Base-by-base conservation (phyloP, 2,329 filamentous ascomycete genomes). In the Nothophaeocryptopus gaeumannii region DNA sequence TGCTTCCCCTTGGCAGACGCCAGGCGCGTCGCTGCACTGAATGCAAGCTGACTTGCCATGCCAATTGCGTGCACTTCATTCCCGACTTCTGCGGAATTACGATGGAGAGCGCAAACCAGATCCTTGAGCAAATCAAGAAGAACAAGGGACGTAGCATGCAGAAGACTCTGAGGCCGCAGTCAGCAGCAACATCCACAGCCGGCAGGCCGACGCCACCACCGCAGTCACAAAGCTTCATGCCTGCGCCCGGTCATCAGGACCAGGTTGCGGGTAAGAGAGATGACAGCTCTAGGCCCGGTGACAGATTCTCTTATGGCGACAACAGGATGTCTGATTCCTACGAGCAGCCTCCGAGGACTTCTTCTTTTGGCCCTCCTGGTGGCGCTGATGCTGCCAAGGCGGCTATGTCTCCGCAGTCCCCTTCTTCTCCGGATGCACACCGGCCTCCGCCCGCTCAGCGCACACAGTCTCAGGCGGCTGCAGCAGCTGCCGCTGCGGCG, bases 11-110 rank as follows among this genome's bases (percentile, higher is more conserved):
- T 67, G 93, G 93, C 52, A 89, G 91, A 69, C 96, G 95, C 72
- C 96, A 95, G 70, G 90, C 88, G 66, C 84, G 93, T 65, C 95
- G 91, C 72, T 99, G 93, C 70, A 83, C 84, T 84, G 93, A 99
- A 82, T 99, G 93, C 71, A 80, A 80, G 60, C 86, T 96, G 54
- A 96, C 92, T 16, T 92, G 88, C 55, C 93, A 99, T 71, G 85
- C 89, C 14, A 81, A 87, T 51, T 99, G 93, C 71, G 88, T 90
- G 14, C 93, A 99, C 71, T 82, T 99, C 60, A 92, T 99, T 30
- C 93, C 93, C 14, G 93, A 99, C 70, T 99, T 99, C 73, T 99
- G 93, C 69, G 93, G 93, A 61, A 99, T 99, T 90, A 95, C 90
- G 26, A 97, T 97, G 93, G 88, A 93, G 50, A 88, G 89, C 33